Evolutionary conservation across 169 alveolate species (phyloP).

Genomic region (Eimeria maxima): DNA sequence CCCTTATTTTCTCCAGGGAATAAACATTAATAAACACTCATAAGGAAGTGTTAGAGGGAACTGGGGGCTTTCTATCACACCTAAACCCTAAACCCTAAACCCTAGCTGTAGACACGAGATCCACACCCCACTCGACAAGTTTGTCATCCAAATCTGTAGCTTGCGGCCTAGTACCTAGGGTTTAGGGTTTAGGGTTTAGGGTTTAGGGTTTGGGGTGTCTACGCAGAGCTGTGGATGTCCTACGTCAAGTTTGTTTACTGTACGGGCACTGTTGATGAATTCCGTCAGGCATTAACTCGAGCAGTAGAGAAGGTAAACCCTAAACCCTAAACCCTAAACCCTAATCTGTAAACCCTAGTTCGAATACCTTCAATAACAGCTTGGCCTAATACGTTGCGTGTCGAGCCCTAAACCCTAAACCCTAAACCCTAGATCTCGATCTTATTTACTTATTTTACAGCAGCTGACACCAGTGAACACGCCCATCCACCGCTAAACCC

Average conservation of each 20-base stretch:
- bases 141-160: not conserved
- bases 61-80: no score
- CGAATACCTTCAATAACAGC: no score
- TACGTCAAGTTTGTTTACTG: constrained; percentile 49
- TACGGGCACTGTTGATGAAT: constrained; percentile 29
- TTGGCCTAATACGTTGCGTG: not conserved
- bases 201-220: constrained; percentile 13
- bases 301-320: constrained; percentile 55
- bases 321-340: not conserved
- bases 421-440: not conserved
- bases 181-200: constrained; percentile 3
- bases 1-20: no score
- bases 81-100: no score
- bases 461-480: not conserved
- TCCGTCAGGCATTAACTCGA: not conserved
- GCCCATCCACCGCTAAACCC: no score
- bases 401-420: not conserved
- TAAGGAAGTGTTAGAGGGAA: no score
- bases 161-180: not conserved
- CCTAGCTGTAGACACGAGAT: no score
- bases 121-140: no score
- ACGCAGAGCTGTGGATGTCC: no score
- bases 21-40: no score
- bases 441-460: not conserved
- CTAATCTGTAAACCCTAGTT: not conserved